A percentile compares a stretch with the other conserved stretches of the same genome.
Evolutionary conservation across 139 green algal species (phyloP).

Genomic region (Chlamydomonas eustigma): DNA sequence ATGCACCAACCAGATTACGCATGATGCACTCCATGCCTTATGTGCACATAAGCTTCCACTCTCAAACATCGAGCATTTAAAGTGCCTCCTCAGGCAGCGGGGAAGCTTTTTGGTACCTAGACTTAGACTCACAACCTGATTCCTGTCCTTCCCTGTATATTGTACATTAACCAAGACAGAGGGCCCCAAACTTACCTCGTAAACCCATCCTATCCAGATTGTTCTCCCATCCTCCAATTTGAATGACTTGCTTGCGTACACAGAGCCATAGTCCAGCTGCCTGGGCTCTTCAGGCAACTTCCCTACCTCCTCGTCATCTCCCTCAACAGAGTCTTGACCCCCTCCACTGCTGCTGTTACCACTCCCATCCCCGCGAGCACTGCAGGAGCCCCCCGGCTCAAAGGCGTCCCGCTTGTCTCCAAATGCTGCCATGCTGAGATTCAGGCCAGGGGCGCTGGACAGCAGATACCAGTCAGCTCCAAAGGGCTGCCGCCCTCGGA

Average conservation of each 20-base stretch:
- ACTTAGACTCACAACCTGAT: no score
- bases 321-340: background rate
- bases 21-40: no score
- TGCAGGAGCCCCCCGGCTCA: background rate
- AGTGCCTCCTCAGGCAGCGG: background rate
- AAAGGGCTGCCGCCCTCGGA: slow-evolving; percentile 19
- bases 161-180: background rate
- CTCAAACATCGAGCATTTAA: background rate
- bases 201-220: slow-evolving; percentile 40
- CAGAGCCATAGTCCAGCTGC: slow-evolving; percentile 31
- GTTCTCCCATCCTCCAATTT: slow-evolving; percentile 11
- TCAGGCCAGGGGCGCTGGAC: slow-evolving; percentile 14
- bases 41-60: no score
- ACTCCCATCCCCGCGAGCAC: no score
- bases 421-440: slow-evolving; percentile 19
- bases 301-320: background rate
- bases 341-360: no score
- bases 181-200: slow-evolving; percentile 26
- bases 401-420: background rate
- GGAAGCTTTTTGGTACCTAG: no score
- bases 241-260: slow-evolving; percentile 43
- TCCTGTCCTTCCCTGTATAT: no score
- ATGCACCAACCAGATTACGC: no score
- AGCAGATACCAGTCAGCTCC: slow-evolving; percentile 41
- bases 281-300: background rate